These are phyloP conservation scores for Allantophomopsis cytisporea DNA, from an alignment of 2,329 filamentous ascomycete species.

Conservation along the genomic window DNA sequence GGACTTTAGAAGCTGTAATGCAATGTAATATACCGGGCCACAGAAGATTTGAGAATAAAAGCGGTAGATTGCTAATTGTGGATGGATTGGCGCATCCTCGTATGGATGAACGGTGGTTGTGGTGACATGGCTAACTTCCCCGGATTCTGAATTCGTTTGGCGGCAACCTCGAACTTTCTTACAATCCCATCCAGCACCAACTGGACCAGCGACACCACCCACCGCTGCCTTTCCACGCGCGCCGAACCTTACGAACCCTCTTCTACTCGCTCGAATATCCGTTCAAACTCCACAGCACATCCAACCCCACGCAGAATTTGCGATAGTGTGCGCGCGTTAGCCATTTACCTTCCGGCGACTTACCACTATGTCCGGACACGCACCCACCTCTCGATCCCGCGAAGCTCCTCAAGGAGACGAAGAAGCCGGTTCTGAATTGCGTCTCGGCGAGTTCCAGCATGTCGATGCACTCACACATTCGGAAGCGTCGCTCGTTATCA, in stretches of 20 bases:
- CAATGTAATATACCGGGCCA: no score
- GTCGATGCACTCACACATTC: conserved; percentile 86
- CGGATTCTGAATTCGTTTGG: no score
- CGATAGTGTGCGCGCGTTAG: no score
- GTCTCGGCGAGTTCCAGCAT: conserved; percentile 85
- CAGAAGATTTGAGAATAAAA: no score
- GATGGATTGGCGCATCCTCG: no score
- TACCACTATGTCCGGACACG: conserved; percentile 10
- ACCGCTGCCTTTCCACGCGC: conserved; percentile 19
- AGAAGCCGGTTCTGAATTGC: conserved; percentile 68
- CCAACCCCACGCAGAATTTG: no score
- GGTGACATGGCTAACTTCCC: no score
- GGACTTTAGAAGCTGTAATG: no score
- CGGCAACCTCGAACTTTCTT: background rate
- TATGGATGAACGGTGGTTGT: no score
- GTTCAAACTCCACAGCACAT: no score
- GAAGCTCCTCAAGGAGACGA: conserved; percentile 66
- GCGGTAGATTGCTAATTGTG: no score
- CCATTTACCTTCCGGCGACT: no score
- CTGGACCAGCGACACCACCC: background rate
- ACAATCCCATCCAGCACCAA: conserved; percentile 1
- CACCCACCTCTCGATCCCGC: conserved; percentile 46
- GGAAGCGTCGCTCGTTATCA: conserved; percentile 84
- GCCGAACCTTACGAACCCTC: conserved; percentile 8
- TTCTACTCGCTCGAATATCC: conserved; percentile 19